Evolutionary conservation across 139 green algal species (phyloP).

Genomic region (Desmodesmus armatus): DNA sequence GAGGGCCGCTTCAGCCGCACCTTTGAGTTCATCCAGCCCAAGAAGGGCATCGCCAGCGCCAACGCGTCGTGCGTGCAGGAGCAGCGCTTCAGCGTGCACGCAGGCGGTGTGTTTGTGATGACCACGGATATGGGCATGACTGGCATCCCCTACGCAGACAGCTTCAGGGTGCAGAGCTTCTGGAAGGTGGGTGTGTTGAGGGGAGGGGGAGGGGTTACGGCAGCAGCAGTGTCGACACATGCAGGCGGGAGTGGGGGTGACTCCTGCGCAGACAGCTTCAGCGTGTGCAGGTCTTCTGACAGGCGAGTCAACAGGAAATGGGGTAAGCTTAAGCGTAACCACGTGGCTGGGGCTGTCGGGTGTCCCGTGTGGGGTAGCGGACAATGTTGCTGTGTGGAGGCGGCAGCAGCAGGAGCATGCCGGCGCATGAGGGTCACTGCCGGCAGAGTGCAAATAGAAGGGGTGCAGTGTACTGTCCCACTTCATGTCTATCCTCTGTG

Average conservation of each 20-base stretch:
- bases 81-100: conserved; percentile 44
- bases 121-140: conserved; percentile 32
- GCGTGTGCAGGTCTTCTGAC: conserved; percentile 46
- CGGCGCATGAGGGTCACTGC: no score
- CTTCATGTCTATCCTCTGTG: not conserved
- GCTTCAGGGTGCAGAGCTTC: conserved; percentile 48
- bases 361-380: no score
- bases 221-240: no score
- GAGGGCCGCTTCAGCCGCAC: conserved; percentile 27
- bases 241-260: no score
- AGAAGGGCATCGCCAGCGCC: conserved; percentile 31
- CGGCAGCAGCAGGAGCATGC: no score
- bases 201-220: no score
- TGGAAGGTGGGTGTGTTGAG: conserved; percentile 47
- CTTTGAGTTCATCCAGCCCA: conserved; percentile 48
- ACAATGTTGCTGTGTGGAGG: no score
- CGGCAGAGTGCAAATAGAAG: no score
- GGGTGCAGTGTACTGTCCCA: not conserved
- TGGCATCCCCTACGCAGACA: conserved; percentile 38
- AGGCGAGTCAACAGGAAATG: no score
- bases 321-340: no score
- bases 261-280: conserved; percentile 42
- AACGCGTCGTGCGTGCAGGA: conserved; percentile 36
- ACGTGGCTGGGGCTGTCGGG: no score
- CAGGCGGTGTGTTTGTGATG: conserved; percentile 37